phyloP scores from a whole-genome alignment of 257 asterid species.

The Capsicum chinense region DNA sequence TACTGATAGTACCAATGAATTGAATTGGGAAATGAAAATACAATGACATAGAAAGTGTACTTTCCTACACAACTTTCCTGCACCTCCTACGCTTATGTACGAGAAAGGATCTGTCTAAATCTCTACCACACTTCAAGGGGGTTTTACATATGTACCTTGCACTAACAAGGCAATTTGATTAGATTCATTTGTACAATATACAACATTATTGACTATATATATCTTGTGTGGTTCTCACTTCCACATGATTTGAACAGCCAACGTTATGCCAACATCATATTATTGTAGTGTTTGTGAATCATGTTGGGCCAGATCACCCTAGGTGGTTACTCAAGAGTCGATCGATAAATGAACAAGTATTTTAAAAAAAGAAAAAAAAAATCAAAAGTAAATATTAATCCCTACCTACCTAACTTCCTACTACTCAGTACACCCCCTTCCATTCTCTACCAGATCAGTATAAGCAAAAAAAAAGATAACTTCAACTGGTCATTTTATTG shows the following conservation, averaged over 20 bases:
- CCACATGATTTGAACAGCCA: neutral
- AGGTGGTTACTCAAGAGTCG: neutral
- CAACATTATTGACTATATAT: neutral
- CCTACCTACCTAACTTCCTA: conserved; percentile 2
- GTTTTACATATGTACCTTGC: neutral
- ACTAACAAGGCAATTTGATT: neutral
- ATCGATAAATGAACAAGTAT: neutral
- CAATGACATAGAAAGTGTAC: neutral
- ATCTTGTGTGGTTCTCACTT: neutral
- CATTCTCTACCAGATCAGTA: neutral
- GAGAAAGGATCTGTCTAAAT: conserved; percentile 1
- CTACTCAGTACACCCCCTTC: neutral
- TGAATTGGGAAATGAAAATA: neutral
- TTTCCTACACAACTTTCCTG: neutral
- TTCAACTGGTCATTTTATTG: too few species aligned
- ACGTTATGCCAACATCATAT: neutral
- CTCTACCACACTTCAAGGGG: neutral
- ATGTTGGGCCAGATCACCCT: neutral
- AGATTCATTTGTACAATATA: conserved; percentile 1
- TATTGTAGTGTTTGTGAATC: neutral
- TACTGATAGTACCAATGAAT: neutral
- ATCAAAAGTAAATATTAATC: neutral
- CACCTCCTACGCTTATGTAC: neutral
- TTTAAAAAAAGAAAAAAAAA: neutral
- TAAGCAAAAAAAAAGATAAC: too few species aligned